Conservation (phyloP, 352 stramenopile genomes). For the Phytopythium vexans region DNA sequence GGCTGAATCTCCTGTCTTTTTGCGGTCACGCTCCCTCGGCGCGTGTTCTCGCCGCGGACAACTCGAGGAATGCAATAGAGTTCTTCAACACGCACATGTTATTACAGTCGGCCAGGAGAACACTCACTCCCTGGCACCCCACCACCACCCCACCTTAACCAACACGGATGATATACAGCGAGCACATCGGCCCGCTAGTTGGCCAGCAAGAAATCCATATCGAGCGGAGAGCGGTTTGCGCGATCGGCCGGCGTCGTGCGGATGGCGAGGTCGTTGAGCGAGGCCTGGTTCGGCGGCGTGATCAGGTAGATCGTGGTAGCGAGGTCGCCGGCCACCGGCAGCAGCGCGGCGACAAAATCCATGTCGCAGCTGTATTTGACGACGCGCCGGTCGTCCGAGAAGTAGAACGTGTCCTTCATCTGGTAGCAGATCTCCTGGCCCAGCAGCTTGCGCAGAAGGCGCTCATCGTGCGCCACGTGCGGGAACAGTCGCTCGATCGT, state of each 20-base stretch:
- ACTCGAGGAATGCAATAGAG: too few species aligned
- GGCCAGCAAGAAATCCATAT: conserved; percentile 33
- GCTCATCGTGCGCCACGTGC: conserved; percentile 19
- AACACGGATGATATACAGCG: too few species aligned
- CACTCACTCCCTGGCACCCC: too few species aligned
- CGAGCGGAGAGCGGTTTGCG: conserved; percentile 22
- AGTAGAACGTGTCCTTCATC: conserved; percentile 44
- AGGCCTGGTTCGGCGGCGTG: conserved; percentile 22
- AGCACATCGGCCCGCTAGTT: too few species aligned
- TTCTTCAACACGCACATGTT: too few species aligned
- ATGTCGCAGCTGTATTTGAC: conserved; percentile 47
- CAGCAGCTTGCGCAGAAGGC: conserved; percentile 22
- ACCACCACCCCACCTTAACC: too few species aligned
- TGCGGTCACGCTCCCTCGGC: too few species aligned
- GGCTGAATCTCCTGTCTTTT: too few species aligned
- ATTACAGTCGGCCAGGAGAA: too few species aligned
- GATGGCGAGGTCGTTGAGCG: conserved; percentile 33
- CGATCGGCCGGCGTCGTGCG: conserved; percentile 20
- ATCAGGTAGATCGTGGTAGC: conserved; percentile 34
- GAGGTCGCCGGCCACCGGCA: conserved; percentile 27
- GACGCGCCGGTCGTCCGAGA: conserved; percentile 30
- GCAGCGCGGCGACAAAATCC: conserved; percentile 31
- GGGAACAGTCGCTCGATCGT: conserved; percentile 43
- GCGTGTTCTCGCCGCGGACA: too few species aligned
- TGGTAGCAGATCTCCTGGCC: conserved; percentile 37